phyloP scores from a whole-genome alignment of 140 eudicot species.

The Erigeron philadelphicus region DNA sequence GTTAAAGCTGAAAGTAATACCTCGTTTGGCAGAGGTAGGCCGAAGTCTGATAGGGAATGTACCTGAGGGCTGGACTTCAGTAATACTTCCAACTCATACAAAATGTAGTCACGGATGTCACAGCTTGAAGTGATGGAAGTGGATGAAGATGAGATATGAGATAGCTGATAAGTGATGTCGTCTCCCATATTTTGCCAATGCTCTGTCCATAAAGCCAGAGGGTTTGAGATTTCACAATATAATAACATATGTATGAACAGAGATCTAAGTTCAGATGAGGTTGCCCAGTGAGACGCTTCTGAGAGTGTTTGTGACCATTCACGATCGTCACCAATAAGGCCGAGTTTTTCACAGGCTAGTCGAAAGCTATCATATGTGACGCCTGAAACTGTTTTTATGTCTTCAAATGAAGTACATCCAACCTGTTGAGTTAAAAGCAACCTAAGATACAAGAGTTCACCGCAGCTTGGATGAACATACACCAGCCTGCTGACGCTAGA shows the following conservation, averaged over 20 bases:
- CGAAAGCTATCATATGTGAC: neutral
- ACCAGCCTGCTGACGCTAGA: neutral
- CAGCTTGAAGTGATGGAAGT: too few species aligned
- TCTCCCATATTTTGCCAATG: neutral
- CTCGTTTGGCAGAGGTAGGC: too few species aligned
- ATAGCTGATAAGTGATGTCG: neutral
- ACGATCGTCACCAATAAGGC: neutral
- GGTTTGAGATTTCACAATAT: constrained; percentile 1
- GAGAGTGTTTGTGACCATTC: neutral
- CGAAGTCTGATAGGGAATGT: too few species aligned
- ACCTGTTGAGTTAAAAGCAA: neutral
- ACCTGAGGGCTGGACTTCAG: too few species aligned
- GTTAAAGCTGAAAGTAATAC: too few species aligned
- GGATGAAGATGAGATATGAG: too few species aligned
- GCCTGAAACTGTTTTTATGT: neutral
- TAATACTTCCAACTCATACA: too few species aligned
- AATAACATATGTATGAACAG: neutral
- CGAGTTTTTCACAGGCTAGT: neutral
- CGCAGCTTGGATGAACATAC: neutral
- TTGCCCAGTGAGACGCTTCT: neutral
- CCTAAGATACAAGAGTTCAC: neutral
- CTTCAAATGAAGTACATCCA: neutral
- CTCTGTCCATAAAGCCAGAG: neutral
- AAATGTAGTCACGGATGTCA: too few species aligned
- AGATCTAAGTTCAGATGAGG: neutral